Evolutionary conservation across 1,284 basidiomycete species (phyloP), one percentile per base, ranked within the genome.

Genomic region (Cerrena zonata): DNA sequence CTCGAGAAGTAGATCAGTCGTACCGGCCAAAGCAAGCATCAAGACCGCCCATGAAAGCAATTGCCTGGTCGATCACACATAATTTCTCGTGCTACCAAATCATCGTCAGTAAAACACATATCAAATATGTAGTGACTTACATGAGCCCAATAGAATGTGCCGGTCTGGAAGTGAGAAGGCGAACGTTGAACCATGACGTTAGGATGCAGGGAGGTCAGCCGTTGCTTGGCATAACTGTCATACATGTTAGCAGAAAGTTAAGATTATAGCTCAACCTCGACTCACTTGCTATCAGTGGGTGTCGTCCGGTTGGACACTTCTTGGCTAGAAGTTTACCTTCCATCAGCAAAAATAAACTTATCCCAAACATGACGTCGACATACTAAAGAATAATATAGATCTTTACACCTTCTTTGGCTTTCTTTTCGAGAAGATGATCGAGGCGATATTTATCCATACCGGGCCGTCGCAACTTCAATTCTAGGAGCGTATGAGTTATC

Each of bases 291-390:
- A 62, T 94, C 90, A 0, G 85, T 91, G 0, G 92, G 92, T 0
- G 96, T 99, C 4, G 95, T 96, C 56, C 91, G 80, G 68, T 86
- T 96, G n/a, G 94, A 96, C 1, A 99, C 96, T 69, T 99, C 95
- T 65, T 94, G 91, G 68, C 90, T 92, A 54, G 19, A 55, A 39
- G 30, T 0, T 4, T 22, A 56, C 51, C 48, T 48, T 37, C 46
- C 41, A 38, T n/a, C 4, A 43, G 24, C 39, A 34, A 36, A 54
- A 15, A 45, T 18, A 37, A 38, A 19, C 11, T n/a, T 18, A 36
- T 45, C 15, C 5, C 25, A 49, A 25, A 25, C 22, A 25, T 36
- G 26, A 24, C 44, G 23, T 49, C 22, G 18, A 66, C 84, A 59
- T 59, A 89, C 88, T 97, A 97, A 56, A 97, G 76, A 62, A 99